Evolutionary conservation across 1,284 basidiomycete genomes (phyloP).

Genomic region (Pascua guehoae): DNA sequence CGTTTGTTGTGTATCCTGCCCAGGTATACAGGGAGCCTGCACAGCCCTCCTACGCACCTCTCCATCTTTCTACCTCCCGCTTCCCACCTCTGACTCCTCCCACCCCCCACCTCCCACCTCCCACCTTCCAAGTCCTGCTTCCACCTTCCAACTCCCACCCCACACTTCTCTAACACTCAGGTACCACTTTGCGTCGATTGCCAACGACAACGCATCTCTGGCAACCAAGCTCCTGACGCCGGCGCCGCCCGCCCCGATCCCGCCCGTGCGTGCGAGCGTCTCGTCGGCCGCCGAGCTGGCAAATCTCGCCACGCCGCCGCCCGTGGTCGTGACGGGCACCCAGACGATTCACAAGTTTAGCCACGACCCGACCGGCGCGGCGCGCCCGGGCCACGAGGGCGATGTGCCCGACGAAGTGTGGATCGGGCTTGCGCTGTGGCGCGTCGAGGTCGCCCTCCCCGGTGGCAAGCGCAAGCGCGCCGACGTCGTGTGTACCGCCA

Average conservation of each 20-base stretch:
- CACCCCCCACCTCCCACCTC: no score
- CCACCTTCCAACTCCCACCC: neutral
- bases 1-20: no score
- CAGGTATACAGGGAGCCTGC: no score
- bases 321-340: constrained; percentile 61
- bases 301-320: constrained; percentile 55
- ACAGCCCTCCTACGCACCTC: no score
- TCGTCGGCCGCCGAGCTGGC: constrained; percentile 9
- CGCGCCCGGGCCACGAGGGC: constrained; percentile 44
- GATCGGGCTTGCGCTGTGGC: constrained; percentile 73
- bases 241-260: constrained; percentile 21
- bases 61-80: no score
- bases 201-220: constrained; percentile 81
- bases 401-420: constrained; percentile 62
- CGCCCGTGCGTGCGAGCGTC: constrained; percentile 4
- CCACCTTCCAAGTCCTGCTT: no score
- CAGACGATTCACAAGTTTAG: constrained; percentile 73
- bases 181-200: constrained; percentile 86
- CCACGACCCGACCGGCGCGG: constrained; percentile 39
- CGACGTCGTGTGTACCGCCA: constrained; percentile 78
- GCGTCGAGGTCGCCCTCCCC: constrained; percentile 37
- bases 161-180: constrained; percentile 50
- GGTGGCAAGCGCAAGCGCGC: constrained; percentile 56
- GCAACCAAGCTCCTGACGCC: constrained; percentile 52
- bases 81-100: no score